A percentile compares a stretch with the other conserved stretches of the same genome.
These are phyloP conservation scores for Tylopilus felleus DNA, from an alignment of 768 basidiomycete species.

Conservation along the genomic window DNA sequence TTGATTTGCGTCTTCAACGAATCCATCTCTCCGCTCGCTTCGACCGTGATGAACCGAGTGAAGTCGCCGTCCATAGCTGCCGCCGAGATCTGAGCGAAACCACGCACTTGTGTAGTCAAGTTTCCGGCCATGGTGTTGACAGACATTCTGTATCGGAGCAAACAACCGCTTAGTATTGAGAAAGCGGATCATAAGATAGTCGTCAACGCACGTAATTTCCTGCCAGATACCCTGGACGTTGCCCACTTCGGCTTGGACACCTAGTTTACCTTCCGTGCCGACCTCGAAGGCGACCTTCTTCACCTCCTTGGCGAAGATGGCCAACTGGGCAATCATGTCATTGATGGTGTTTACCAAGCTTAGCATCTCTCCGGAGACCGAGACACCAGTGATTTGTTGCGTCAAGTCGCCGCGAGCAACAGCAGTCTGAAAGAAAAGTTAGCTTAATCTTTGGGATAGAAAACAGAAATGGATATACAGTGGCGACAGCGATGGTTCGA, in stretches of 20 bases:
- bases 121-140: constrained; percentile 98
- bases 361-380: constrained; percentile 95
- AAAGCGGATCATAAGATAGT: background rate
- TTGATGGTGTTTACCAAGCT: constrained; percentile 97
- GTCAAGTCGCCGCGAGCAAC: constrained; percentile 93
- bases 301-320: constrained; percentile 73
- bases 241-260: constrained; percentile 95
- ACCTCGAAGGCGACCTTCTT: constrained; percentile 97
- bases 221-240: constrained; percentile 98
- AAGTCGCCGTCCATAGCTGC: constrained; percentile 99
- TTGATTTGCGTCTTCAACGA: constrained; percentile 98
- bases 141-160: constrained; percentile 56
- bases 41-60: constrained; percentile 98
- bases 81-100: constrained; percentile 97
- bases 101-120: constrained; percentile 95
- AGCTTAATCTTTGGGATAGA: background rate
- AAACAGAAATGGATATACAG: constrained; percentile 45
- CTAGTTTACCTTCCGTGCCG: constrained; percentile 97
- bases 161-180: background rate
- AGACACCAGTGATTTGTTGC: constrained; percentile 88
- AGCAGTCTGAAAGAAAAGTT: constrained; percentile 54
- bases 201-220: constrained; percentile 81
- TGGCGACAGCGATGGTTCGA: constrained; percentile 88
- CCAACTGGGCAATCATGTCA: constrained; percentile 70
- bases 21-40: constrained; percentile 98